These are phyloP conservation scores for Rubia tinctorum DNA, from an alignment of 305 asterid species.

Conservation along the genomic window DNA sequence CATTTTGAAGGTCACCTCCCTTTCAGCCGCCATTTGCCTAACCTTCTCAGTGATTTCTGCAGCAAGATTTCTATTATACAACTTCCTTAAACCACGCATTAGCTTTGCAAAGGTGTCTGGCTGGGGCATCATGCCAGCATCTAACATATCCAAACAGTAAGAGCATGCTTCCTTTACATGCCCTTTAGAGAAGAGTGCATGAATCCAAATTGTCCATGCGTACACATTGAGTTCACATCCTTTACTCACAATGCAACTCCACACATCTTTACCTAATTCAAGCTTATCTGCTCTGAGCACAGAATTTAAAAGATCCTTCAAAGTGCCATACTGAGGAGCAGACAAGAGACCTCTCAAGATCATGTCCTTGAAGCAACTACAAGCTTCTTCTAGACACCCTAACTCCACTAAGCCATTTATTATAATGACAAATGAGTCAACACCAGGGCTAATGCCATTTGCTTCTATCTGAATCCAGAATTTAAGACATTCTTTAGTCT, in stretches of 20 bases:
- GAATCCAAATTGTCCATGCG: constrained; percentile 98
- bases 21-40: constrained; percentile 79
- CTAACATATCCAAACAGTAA: constrained; percentile 90
- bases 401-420: constrained; percentile 67
- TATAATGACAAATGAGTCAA: constrained; percentile 66
- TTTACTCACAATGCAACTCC: constrained; percentile 68
- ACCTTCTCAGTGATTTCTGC: constrained; percentile 93
- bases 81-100: constrained; percentile 69
- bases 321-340: constrained; percentile 75
- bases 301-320: constrained; percentile 72
- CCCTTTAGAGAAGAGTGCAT: constrained; percentile 72
- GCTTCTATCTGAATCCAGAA: constrained; percentile 66
- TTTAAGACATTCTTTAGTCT: constrained; percentile 49
- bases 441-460: constrained; percentile 67
- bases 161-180: constrained; percentile 88
- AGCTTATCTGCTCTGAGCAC: constrained; percentile 74
- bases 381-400: constrained; percentile 64
- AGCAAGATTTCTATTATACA: constrained; percentile 76
- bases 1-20: constrained; percentile 85
- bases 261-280: constrained; percentile 63
- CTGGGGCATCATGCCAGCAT: constrained; percentile 89
- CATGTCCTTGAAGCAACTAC: constrained; percentile 85
- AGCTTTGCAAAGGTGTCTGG: constrained; percentile 95
- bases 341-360: constrained; percentile 73
- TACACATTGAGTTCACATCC: constrained; percentile 82